A percentile compares a stretch with the other conserved stretches of the same genome.
phyloP scores from a whole-genome alignment of 2,329 filamentous ascomycete genomes.

The Ceratocystis ficicola region DNA sequence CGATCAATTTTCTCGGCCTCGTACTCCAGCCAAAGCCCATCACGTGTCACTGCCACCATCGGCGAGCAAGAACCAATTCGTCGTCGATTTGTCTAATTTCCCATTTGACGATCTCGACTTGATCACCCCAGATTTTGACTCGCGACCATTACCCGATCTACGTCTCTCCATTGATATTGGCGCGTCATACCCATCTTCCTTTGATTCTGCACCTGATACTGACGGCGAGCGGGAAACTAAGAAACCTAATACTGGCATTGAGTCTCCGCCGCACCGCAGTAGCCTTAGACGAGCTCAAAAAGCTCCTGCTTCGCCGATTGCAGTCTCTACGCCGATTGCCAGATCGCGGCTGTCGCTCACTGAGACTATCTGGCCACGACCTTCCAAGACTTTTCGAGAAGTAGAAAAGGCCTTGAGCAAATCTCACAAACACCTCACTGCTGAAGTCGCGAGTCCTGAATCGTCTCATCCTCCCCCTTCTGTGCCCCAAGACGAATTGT shows the following conservation, averaged over 20 bases:
- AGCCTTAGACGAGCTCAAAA: not conserved
- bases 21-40: conserved; percentile 13
- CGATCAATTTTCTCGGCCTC: not conserved
- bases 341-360: conserved; percentile 20
- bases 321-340: not conserved
- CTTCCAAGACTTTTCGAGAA: not conserved
- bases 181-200: not conserved
- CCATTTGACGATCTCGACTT: conserved; percentile 19
- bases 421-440: not conserved
- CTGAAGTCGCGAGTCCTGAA: not conserved
- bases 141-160: not conserved
- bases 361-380: conserved; percentile 19
- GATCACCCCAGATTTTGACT: conserved; percentile 11
- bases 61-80: conserved; percentile 18
- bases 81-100: conserved; percentile 17
- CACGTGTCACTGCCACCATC: conserved; percentile 21
- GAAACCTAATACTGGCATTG: conserved; percentile 1
- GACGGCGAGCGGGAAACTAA: not conserved
- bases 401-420: conserved; percentile 23
- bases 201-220: not conserved
- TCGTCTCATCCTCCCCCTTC: not conserved
- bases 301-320: not conserved
- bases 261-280: not conserved
- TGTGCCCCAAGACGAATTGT: conserved; percentile 25
- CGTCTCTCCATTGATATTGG: conserved; percentile 12